Evolutionary conservation across 352 stramenopile genomes (phyloP).

Genomic region (Phytophthora chlamydospora): DNA sequence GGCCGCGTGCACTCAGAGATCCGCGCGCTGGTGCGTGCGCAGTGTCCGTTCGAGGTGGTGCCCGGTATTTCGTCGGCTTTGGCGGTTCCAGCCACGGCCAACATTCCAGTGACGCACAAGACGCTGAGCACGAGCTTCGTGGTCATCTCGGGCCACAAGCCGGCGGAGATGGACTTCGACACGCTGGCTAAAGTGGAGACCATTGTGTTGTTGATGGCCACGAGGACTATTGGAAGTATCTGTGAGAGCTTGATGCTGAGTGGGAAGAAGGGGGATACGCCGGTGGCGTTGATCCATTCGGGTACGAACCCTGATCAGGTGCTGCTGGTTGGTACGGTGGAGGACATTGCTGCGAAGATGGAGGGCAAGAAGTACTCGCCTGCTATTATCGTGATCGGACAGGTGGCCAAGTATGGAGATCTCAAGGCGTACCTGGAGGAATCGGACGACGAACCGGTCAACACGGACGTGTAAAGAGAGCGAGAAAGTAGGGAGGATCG

Average conservation of each 20-base stretch:
- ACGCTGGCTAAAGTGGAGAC: constrained; percentile 57
- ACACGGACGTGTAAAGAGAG: constrained; percentile 36
- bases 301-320: constrained; percentile 64
- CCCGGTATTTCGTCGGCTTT: constrained; percentile 73
- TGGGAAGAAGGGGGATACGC: constrained; percentile 46
- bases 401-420: constrained; percentile 65
- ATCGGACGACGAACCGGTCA: constrained; percentile 38
- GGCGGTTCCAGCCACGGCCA: constrained; percentile 61
- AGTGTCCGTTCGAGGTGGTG: constrained; percentile 68
- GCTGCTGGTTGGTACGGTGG: constrained; percentile 54
- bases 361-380: constrained; percentile 69
- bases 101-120: constrained; percentile 77
- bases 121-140: constrained; percentile 65
- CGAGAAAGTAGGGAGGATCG: not conserved
- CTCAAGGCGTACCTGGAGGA: constrained; percentile 63
- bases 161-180: constrained; percentile 67
- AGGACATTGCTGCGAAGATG: constrained; percentile 53
- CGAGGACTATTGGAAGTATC: constrained; percentile 56
- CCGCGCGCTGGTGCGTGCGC: constrained; percentile 46
- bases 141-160: constrained; percentile 73
- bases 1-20: constrained; percentile 79
- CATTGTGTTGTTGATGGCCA: constrained; percentile 67
- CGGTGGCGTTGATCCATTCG: constrained; percentile 67
- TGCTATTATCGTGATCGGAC: constrained; percentile 70
- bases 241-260: constrained; percentile 48